Evolutionary conservation across 2,329 filamentous ascomycete genomes (phyloP).

Genomic region (Tolypocladium sp.): DNA sequence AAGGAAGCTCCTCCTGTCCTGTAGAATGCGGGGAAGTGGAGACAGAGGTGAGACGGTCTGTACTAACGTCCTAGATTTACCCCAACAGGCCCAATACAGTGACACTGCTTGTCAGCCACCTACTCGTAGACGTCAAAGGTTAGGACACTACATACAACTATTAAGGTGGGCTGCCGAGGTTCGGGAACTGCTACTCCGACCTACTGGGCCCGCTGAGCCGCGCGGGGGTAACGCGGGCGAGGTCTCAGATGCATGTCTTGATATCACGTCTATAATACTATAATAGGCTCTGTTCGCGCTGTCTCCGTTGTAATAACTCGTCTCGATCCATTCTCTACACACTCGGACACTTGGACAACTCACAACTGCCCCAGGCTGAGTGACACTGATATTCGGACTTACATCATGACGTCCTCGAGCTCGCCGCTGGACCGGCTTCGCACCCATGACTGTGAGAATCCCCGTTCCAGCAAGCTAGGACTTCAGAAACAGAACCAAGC

Average conservation of each 20-base stretch:
- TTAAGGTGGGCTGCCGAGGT: neutral
- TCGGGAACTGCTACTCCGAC: neutral
- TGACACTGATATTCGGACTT: neutral
- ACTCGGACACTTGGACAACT: neutral
- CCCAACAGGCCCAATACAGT: neutral
- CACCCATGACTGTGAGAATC: neutral
- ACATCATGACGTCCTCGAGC: neutral
- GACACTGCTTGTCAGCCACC: neutral
- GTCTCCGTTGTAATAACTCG: neutral
- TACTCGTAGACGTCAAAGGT: neutral
- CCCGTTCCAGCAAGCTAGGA: neutral
- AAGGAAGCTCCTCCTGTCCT: no score
- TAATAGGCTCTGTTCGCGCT: neutral
- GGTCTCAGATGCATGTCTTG: neutral
- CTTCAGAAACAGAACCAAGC: neutral
- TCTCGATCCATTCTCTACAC: neutral
- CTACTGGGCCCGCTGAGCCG: neutral
- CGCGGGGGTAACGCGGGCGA: neutral
- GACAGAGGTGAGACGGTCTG: neutral
- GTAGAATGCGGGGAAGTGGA: neutral
- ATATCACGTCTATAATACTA: neutral
- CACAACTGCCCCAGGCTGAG: neutral
- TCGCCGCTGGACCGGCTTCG: neutral
- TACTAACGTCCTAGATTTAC: neutral
- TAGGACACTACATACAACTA: neutral